Evolutionary conservation across 805 yeast genomes (phyloP), one percentile per base, ranked within the genome.

Genomic region (Lipomyces starkeyi): DNA sequence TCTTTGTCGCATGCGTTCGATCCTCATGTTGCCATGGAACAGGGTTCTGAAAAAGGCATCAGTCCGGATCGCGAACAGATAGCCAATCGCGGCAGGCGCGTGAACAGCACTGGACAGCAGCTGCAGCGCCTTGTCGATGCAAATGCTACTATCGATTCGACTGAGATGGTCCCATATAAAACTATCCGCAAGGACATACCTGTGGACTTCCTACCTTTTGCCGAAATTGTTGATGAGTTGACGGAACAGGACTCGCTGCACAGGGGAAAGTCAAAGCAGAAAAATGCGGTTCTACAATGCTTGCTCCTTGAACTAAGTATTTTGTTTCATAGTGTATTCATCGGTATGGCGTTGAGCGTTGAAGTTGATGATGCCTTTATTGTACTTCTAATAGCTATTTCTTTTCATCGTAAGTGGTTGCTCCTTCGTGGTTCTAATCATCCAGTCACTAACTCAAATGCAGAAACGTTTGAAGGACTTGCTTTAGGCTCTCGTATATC

Each of bases 1-100:
- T 52, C 87, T 11, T 90, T 88, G 58, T 87, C 84, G 87, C 82
- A 93, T 11, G 90, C 88, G 74, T 88, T 88, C 75, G 43, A 37
- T 37, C 43, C 43, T 14, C 43, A 37, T 37, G 43, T 37, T 14
- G 43, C 43, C 13, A 5, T 37, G 17, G 43, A 37, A 14, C 43
- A 37, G 13, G 43, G 43, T 37, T 17, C 43, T 13, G 43, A 37
- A 37, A 37, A 37, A 17, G 13, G 5, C 17, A 13, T 37, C 43
- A 37, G 43, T 37, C 5, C 43, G 17, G 43, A 37, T 6, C 13
- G 43, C 43, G 43, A 37, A 13, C 43, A 37, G 43, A 37, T 14
- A 13, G 43, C 6, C 17, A 3, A 37, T 11, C 43, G 17, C 6
- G 13, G 17, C 7, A 14, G 43, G 5, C 43, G 17, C 43, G 43